Percentiles rank a stretch among this genome's conserved stretches.
phyloP scores from a whole-genome alignment of 73 alveolate species.

The Paramecium caudatum region DNA sequence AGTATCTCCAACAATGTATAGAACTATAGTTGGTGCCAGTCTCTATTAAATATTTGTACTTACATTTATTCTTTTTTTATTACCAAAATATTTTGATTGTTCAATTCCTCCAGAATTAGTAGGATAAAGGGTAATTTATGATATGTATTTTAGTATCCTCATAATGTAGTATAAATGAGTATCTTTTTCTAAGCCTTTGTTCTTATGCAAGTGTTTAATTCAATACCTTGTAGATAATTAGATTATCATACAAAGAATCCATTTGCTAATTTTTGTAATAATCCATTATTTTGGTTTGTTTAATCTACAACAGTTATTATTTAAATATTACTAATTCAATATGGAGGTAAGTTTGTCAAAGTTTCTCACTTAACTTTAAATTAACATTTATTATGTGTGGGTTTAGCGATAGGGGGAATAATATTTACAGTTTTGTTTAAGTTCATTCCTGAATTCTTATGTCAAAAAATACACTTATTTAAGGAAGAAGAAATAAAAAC shows the following conservation, averaged over 20 bases:
- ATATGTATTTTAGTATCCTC: background rate
- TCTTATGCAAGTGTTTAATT: slow-evolving; percentile 94
- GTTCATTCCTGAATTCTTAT: slow-evolving; percentile 56
- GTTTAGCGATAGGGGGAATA: slow-evolving; percentile 78
- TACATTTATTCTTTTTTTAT: slow-evolving; percentile 76
- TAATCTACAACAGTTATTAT: slow-evolving; percentile 81
- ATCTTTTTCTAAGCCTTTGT: slow-evolving; percentile 93
- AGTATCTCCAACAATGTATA: slow-evolving; percentile 87
- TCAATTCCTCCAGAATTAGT: slow-evolving; percentile 37
- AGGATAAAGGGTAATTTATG: slow-evolving; percentile 27
- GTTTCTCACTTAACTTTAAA: slow-evolving; percentile 79
- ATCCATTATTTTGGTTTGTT: slow-evolving; percentile 82
- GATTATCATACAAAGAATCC: slow-evolving; percentile 88
- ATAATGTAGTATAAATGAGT: slow-evolving; percentile 77
- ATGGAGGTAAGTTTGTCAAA: slow-evolving; percentile 90
- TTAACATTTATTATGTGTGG: slow-evolving; percentile 86
- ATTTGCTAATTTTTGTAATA: slow-evolving; percentile 90
- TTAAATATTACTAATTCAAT: slow-evolving; percentile 83
- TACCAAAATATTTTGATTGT: slow-evolving; percentile 68
- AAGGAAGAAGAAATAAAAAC: slow-evolving; percentile 68
- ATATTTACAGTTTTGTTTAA: slow-evolving; percentile 57
- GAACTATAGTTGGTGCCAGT: slow-evolving; percentile 85
- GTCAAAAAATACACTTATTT: slow-evolving; percentile 62
- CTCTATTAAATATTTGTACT: slow-evolving; percentile 80
- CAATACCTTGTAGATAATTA: slow-evolving; percentile 91